Evolutionary conservation across 208 protist species (phyloP).

Genomic region (Naegleria fowleri): DNA sequence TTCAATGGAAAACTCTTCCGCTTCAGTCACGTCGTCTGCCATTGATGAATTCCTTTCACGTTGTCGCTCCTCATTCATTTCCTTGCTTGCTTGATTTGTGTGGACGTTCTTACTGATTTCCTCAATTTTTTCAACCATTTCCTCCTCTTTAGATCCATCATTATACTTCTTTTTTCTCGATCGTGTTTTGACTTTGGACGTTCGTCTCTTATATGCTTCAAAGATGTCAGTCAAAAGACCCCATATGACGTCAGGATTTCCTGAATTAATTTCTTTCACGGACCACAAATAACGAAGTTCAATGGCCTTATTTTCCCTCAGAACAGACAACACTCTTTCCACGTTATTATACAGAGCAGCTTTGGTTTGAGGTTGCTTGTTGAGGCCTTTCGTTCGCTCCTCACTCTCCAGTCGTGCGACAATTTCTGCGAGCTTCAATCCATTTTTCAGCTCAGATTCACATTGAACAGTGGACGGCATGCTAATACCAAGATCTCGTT

Average conservation of each 20-base stretch:
- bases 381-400: neutral
- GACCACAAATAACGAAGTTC: neutral
- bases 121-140: too few species aligned
- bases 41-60: too few species aligned
- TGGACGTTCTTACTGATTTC: too few species aligned
- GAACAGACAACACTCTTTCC: neutral
- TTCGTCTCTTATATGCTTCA: neutral
- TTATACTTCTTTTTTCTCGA: neutral
- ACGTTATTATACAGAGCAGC: neutral
- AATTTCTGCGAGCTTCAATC: slow-evolving; percentile 3
- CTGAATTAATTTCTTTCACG: neutral
- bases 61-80: too few species aligned
- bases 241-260: neutral
- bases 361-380: neutral
- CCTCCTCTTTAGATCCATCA: too few species aligned
- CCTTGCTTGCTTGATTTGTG: too few species aligned
- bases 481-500: neutral
- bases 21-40: neutral
- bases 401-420: neutral
- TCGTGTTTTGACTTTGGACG: neutral
- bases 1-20: neutral
- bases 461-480: neutral
- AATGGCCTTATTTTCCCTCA: neutral
- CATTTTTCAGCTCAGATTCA: neutral
- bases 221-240: neutral